Evolutionary conservation across 306 rosid genomes (phyloP).

Genomic region (Sechiopsis laciniata): DNA sequence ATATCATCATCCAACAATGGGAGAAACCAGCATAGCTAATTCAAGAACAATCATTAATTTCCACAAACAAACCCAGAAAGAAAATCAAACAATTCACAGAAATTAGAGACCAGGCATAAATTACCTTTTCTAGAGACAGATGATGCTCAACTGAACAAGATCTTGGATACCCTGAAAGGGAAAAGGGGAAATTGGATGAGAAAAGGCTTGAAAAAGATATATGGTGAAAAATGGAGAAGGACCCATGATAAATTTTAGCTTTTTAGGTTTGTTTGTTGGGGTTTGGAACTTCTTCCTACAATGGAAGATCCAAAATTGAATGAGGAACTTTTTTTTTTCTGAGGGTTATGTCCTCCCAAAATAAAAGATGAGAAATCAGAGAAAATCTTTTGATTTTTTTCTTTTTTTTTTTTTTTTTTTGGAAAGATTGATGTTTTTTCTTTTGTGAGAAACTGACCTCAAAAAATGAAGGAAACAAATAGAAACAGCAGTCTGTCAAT

Average conservation of each 20-base stretch:
- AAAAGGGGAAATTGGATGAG: not conserved
- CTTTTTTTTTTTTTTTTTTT: not conserved
- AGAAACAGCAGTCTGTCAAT: slow-evolving; percentile 15
- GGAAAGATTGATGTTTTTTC: slow-evolving; percentile 23
- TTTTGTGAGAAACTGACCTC: slow-evolving; percentile 22
- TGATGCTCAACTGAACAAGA: not conserved
- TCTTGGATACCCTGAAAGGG: slow-evolving; percentile 15
- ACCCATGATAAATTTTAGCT: slow-evolving; percentile 10
- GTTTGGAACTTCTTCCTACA: slow-evolving; percentile 7
- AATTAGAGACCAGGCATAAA: not conserved
- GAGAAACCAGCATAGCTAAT: not conserved
- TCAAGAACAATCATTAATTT: not conserved
- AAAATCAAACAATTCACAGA: not conserved
- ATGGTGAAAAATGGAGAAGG: slow-evolving; percentile 2
- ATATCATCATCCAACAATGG: not conserved
- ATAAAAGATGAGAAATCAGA: no score
- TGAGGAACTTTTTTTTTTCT: not conserved
- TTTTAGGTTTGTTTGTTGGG: not conserved
- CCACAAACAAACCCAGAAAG: slow-evolving; percentile 12
- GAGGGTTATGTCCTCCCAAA: not conserved
- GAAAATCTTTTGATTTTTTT: no score
- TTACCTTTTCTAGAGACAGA: slow-evolving; percentile 1
- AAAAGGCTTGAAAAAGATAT: slow-evolving; percentile 11
- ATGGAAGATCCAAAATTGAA: slow-evolving; percentile 12
- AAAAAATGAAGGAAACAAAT: slow-evolving; percentile 13